Evolutionary conservation across 129 eudicot genomes (phyloP), one percentile per base, ranked within the genome.

Genomic region (Chrysanthemum seticuspe): DNA sequence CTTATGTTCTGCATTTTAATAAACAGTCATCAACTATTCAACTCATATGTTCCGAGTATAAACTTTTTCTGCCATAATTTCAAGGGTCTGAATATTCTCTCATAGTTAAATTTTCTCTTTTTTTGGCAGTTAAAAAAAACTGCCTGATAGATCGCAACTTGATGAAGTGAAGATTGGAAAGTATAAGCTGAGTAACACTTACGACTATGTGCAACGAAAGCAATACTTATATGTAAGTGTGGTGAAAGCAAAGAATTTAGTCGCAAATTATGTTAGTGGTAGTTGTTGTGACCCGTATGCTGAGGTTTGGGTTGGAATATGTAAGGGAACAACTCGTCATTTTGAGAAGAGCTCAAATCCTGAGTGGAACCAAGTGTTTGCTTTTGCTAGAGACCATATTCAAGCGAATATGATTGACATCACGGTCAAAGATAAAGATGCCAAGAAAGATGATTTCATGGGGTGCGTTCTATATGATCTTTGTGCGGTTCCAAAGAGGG

Each of bases 281-380:
- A 69, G 74, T 40, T 40, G 45, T 59, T 76, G 79, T 65, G 87
- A 84, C 66, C 77, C 82, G 2, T 83, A 80, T 62, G 82, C 71
- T 0, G 87, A 79, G 74, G 82, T 80, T 10, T 75, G 68, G 44
- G 74, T 83, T 5, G 87, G 84, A 21, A 80, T 69, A 47, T 76
- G 73, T 40, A 83, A 79, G 68, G 87, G 76, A 4, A 80, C 57
- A 49, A 80, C 84, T 5, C 87, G 65, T 13, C 80, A 68, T 63
- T 67, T 80, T 21, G 83, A 76, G 66, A 79, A 76, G 74, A 76
- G 65, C 14, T 15, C 62, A 14, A 68, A 80, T 56, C 84, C 87
- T 2, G 80, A 79, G 55, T 80, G 87, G 87, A 76, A 76, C 71
- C 84, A 83, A 65, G 87, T 83, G 53, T 83, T 83, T 73, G 84